Percentiles rank a stretch among this genome's conserved stretches.
phyloP scores from a whole-genome alignment of 2,329 filamentous ascomycete genomes.

The Penicillium sp. region DNA sequence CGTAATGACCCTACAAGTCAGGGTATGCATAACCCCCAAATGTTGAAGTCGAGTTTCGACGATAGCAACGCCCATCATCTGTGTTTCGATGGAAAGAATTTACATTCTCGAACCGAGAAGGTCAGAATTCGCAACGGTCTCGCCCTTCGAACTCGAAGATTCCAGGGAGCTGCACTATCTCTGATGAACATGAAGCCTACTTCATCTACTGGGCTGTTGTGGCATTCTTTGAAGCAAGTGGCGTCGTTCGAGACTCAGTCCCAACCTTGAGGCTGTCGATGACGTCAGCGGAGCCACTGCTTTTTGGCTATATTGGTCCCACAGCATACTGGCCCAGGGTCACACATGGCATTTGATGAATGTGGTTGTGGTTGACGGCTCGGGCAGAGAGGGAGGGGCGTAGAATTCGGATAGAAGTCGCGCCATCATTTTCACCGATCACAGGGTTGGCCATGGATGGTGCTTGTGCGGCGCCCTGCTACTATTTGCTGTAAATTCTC shows the following conservation, averaged over 20 bases:
- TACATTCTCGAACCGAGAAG: neutral
- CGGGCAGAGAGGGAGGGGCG: neutral
- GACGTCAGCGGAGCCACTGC: neutral
- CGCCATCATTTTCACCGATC: no score
- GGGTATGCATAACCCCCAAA: neutral
- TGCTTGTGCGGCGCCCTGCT: neutral
- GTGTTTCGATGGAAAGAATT: neutral
- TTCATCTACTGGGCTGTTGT: neutral
- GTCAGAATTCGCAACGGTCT: neutral
- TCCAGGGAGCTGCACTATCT: neutral
- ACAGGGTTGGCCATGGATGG: neutral
- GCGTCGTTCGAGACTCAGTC: neutral
- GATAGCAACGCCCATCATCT: neutral
- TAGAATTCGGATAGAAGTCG: neutral
- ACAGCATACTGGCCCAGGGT: neutral
- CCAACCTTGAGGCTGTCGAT: no score
- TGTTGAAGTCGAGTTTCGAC: neutral
- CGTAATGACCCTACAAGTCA: neutral
- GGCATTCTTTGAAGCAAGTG: neutral
- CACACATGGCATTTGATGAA: neutral
- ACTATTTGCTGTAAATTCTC: neutral
- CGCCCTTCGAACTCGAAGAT: neutral
- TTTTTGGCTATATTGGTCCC: neutral
- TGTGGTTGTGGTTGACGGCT: neutral
- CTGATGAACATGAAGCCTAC: neutral